Percentiles rank a stretch among this genome's conserved stretches.
Conservation (phyloP, 2,329 filamentous ascomycete genomes). For the Dactylellina leptospora region DNA sequence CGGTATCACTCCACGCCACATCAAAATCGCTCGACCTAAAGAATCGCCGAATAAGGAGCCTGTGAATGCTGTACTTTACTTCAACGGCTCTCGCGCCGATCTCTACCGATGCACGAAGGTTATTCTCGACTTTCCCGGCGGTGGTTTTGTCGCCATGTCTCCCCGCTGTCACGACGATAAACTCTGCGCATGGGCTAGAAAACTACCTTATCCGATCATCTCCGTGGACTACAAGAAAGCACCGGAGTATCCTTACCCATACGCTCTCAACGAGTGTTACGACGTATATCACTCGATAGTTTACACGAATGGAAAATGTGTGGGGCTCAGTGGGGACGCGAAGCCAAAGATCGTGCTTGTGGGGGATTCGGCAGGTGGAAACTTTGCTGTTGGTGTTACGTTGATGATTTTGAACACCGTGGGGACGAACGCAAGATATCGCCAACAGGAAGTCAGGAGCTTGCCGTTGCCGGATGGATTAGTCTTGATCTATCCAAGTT, state of each 20-base stretch:
- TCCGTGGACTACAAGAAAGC: constrained; percentile 92
- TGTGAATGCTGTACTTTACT: constrained; percentile 89
- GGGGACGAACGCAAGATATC: constrained; percentile 50
- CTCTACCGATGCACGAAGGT: constrained; percentile 79
- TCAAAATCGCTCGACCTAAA: constrained; percentile 82
- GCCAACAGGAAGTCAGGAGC: constrained; percentile 57
- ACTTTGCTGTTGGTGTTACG: constrained; percentile 79
- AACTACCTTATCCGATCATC: constrained; percentile 79
- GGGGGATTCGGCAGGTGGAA: constrained; percentile 84
- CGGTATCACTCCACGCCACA: constrained; percentile 76
- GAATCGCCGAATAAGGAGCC: constrained; percentile 84
- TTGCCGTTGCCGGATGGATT: constrained; percentile 81
- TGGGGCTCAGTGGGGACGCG: constrained; percentile 74
- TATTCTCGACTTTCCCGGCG: constrained; percentile 88
- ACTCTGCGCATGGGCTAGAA: constrained; percentile 88
- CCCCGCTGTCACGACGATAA: constrained; percentile 95
- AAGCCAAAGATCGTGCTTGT: constrained; percentile 75
- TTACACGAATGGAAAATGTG: constrained; percentile 75
- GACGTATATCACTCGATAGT: constrained; percentile 82
- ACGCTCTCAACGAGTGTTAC: constrained; percentile 85
- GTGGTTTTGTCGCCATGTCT: constrained; percentile 95
- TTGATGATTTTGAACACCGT: constrained; percentile 82
- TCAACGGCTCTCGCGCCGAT: constrained; percentile 82
- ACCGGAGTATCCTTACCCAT: constrained; percentile 83
- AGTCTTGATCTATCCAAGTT: constrained; percentile 83